Percentiles rank a stretch among this genome's conserved stretches.
phyloP scores from a whole-genome alignment of 345 rosid species.

The Eutrema yunnanense region DNA sequence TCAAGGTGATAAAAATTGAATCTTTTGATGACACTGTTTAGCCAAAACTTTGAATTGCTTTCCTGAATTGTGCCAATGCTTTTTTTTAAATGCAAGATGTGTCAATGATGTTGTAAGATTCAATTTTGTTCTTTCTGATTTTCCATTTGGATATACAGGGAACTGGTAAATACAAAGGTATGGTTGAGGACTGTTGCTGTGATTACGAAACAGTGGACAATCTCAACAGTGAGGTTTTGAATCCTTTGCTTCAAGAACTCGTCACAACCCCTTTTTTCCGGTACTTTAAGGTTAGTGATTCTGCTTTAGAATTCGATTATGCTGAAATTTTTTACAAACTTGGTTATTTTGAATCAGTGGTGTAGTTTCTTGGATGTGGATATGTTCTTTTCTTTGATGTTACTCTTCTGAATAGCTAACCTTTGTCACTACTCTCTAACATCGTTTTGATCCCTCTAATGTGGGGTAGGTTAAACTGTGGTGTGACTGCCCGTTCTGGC shows the following conservation, averaged over 20 bases:
- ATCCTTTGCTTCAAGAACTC: constrained; percentile 82
- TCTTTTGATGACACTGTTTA: constrained; percentile 15
- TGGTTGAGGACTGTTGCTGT: constrained; percentile 92
- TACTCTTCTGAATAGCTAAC: neutral
- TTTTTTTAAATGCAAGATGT: neutral
- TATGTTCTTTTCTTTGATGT: neutral
- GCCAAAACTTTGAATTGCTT: neutral
- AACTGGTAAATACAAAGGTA: constrained; percentile 49
- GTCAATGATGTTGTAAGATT: neutral
- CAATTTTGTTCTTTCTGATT: neutral
- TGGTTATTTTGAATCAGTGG: neutral
- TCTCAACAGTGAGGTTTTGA: constrained; percentile 62
- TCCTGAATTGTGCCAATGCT: neutral
- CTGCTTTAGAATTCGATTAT: neutral
- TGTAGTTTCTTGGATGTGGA: too few relatives aligned
- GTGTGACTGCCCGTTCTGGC: constrained; percentile 99
- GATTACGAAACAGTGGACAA: constrained; percentile 81
- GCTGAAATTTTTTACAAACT: neutral
- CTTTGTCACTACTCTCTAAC: neutral
- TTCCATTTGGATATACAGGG: constrained; percentile 28
- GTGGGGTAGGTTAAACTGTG: constrained; percentile 65
- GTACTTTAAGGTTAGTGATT: constrained; percentile 73
- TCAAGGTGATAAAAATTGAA: neutral
- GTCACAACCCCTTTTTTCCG: constrained; percentile 81
- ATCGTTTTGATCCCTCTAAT: neutral